Evolutionary conservation across 1,284 basidiomycete genomes (phyloP).

Genomic region (Caloboletus firmus): DNA sequence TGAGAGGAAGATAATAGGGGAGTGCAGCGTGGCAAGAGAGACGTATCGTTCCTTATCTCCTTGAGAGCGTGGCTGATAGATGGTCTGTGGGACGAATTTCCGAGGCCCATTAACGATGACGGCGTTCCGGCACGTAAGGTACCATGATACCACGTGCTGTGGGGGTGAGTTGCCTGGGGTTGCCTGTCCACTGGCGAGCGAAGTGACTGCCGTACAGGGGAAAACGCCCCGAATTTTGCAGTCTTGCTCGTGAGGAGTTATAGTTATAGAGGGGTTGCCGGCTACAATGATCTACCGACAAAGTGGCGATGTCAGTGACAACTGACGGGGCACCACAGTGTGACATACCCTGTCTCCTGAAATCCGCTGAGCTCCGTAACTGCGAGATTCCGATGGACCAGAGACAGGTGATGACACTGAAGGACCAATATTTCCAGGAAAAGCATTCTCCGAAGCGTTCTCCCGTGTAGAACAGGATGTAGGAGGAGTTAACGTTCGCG

Average conservation of each 20-base stretch:
- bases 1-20: constrained; percentile 58
- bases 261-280: background rate
- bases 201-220: background rate
- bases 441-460: background rate
- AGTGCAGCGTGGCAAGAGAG: constrained; percentile 59
- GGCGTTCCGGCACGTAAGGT: background rate
- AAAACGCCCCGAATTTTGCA: background rate
- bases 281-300: background rate
- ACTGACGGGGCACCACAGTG: background rate
- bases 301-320: background rate
- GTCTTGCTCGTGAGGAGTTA: background rate
- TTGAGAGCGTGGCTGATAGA: constrained; percentile 67
- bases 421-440: background rate
- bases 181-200: background rate
- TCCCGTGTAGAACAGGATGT: background rate
- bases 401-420: background rate
- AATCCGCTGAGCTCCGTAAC: background rate
- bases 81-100: constrained; percentile 56
- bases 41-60: constrained; percentile 69
- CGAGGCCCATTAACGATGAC: constrained; percentile 34
- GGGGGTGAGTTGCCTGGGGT: background rate
- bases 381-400: background rate
- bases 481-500: background rate
- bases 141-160: constrained; percentile 7
- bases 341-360: background rate